These are phyloP conservation scores for Mycena polygramma DNA, from an alignment of 768 basidiomycete genomes.

Conservation along the genomic window DNA sequence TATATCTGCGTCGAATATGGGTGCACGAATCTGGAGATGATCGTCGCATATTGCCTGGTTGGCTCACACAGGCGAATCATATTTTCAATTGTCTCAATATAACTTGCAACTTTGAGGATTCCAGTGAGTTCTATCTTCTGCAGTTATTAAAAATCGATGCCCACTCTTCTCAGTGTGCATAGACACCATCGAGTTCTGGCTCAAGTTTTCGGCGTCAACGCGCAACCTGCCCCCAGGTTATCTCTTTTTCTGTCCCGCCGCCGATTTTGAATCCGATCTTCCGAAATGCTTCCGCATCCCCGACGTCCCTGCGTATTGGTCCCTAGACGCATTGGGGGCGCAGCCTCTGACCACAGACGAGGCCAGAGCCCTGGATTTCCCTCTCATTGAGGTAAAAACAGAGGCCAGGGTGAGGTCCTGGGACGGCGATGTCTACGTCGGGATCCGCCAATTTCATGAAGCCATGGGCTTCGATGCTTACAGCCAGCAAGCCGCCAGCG, in stretches of 20 bases:
- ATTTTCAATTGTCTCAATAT: not conserved
- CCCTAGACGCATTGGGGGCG: slow-evolving; percentile 7
- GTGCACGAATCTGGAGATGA: too few relatives aligned
- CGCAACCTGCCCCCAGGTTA: not conserved
- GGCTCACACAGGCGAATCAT: not conserved
- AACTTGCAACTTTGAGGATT: not conserved
- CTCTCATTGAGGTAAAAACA: not conserved
- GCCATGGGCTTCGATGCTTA: not conserved
- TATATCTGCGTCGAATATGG: not conserved
- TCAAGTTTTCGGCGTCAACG: not conserved
- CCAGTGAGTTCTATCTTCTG: not conserved
- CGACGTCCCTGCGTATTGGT: slow-evolving; percentile 10
- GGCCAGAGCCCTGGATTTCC: not conserved
- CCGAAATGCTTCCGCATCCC: not conserved
- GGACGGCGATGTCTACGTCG: slow-evolving; percentile 2
- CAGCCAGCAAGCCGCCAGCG: not conserved
- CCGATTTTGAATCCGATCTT: not conserved
- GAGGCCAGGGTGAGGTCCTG: not conserved
- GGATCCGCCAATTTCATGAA: slow-evolving; percentile 2
- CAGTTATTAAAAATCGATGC: not conserved
- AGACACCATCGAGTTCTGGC: not conserved
- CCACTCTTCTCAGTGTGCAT: not conserved
- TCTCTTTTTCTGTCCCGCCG: slow-evolving; percentile 15
- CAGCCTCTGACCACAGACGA: not conserved
- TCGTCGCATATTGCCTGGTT: not conserved